Percentiles rank a stretch among this genome's conserved stretches.
These are phyloP conservation scores for Colletotrichum gloeosporioides DNA, from an alignment of 2,329 filamentous ascomycete genomes.

Conservation along the genomic window DNA sequence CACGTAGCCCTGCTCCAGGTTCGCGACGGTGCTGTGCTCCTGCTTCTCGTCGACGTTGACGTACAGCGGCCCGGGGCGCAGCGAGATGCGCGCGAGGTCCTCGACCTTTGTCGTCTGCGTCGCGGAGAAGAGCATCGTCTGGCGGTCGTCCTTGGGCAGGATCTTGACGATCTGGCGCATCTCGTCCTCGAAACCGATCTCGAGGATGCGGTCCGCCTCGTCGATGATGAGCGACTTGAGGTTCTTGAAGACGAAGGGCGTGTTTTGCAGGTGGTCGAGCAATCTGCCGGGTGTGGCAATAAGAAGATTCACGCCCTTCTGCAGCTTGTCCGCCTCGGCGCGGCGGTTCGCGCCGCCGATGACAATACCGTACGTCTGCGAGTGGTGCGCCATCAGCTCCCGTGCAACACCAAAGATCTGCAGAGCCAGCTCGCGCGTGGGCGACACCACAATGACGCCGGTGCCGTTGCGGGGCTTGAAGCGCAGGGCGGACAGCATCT, in stretches of 20 bases:
- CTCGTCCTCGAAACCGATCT: constrained; percentile 98
- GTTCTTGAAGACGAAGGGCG: constrained; percentile 91
- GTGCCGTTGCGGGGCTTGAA: constrained; percentile 97
- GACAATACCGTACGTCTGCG: constrained; percentile 93
- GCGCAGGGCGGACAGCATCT: constrained; percentile 86
- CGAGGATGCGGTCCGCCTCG: constrained; percentile 94
- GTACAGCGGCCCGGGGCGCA: constrained; percentile 89
- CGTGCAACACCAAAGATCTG: constrained; percentile 96
- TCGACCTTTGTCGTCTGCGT: constrained; percentile 99
- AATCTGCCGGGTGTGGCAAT: constrained; percentile 93
- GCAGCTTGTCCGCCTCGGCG: constrained; percentile 92
- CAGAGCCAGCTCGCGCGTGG: constrained; percentile 90
- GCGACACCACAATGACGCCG: constrained; percentile 90
- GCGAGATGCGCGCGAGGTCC: constrained; percentile 91
- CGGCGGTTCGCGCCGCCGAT: constrained; percentile 93
- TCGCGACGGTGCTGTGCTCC: constrained; percentile 90
- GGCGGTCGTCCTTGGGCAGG: constrained; percentile 81
- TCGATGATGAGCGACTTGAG: constrained; percentile 92
- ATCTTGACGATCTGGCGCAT: constrained; percentile 98
- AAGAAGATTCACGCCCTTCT: constrained; percentile 91
- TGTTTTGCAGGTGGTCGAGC: constrained; percentile 93
- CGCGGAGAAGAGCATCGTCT: constrained; percentile 98
- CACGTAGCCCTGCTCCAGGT: constrained; percentile 94
- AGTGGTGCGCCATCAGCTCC: constrained; percentile 91
- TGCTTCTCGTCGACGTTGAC: constrained; percentile 95